Evolutionary conservation across 192 early-diverging fungal genomes (phyloP), one percentile per base, ranked within the genome.

Genomic region (Fimicolochytrium jonesii): DNA sequence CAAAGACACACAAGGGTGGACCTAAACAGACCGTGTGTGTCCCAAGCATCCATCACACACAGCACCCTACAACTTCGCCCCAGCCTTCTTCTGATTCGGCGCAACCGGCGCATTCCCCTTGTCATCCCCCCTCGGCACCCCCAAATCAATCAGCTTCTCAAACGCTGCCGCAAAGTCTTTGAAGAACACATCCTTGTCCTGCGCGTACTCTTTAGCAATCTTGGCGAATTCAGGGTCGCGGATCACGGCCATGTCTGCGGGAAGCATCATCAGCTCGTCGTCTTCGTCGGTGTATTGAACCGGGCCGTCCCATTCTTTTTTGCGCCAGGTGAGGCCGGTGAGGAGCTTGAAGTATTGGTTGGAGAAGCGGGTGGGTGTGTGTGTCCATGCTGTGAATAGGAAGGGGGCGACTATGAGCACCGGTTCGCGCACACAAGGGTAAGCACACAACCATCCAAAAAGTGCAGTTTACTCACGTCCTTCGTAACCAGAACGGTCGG

Each of bases 91-190:
- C 23, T 43, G 34, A 26, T 37, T 20, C 20, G 56, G 56, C 9
- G 56, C 34, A 28, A 43, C 39, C 13, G 59, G 59, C 20, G 51
- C 62, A 29, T 55, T 55, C n/a, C 62, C 62, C 4, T 48, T 33
- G 23, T 55, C 62, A 23, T 55, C 42, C n/a, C 37, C 51, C 13
- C 62, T 50, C 9, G 61, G 61, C 17, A 91, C 86, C 63, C 93
- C 95, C 39, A 98, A 79, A 63, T 95, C 92, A 25, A 90, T 68
- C 34, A 98, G 81, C 81, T 93, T 95, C 56, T 75, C 76, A 50
- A 92, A 93, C 4, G 84, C 93, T 49, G 71, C 78, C 45, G 92
- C 73, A 75, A 98, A 98, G 75, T 98, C 95, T 29, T 78, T 81
- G 72, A 85, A 88, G 69, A 88, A 90, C 13, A 49, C 37, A 29